A percentile compares a stretch with the other conserved stretches of the same genome.
phyloP scores from a whole-genome alignment of 305 asterid species.

The Rubia tinctorum region DNA sequence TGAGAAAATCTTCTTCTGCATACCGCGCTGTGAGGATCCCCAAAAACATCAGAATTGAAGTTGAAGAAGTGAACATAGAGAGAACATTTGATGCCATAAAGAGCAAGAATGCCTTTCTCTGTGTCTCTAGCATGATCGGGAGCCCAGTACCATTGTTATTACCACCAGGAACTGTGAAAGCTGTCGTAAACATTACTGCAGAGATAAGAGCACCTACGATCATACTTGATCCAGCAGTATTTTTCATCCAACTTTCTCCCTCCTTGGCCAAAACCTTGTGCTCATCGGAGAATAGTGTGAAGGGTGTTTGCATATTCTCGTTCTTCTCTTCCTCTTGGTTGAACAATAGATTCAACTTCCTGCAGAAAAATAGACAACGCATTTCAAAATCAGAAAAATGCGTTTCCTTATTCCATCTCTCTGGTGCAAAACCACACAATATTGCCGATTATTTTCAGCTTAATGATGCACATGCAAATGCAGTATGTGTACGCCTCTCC shows the following conservation, averaged over 20 bases:
- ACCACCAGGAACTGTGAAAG: slow-evolving; percentile 51
- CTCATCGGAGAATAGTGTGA: slow-evolving; percentile 27
- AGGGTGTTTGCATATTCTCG: slow-evolving; percentile 29
- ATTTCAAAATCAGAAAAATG: neutral
- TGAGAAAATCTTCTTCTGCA: slow-evolving; percentile 39
- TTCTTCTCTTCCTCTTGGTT: slow-evolving; percentile 35
- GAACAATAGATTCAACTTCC: slow-evolving; percentile 40
- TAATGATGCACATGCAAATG: too few species aligned
- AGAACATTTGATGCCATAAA: slow-evolving; percentile 29
- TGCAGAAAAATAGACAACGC: neutral
- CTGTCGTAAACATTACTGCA: slow-evolving; percentile 49
- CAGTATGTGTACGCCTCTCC: too few species aligned
- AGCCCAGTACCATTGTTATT: slow-evolving; percentile 21
- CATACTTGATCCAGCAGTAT: slow-evolving; percentile 45
- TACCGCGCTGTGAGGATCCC: slow-evolving; percentile 41
- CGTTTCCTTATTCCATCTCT: neutral
- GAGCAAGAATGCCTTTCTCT: slow-evolving; percentile 10
- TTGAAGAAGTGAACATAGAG: slow-evolving; percentile 36
- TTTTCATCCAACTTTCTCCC: slow-evolving; percentile 54
- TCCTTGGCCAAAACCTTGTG: slow-evolving; percentile 31
- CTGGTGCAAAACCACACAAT: neutral
- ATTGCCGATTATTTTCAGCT: neutral
- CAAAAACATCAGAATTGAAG: slow-evolving; percentile 38
- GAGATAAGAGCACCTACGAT: slow-evolving; percentile 42
- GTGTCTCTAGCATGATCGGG: slow-evolving; percentile 23